These are phyloP conservation scores for Saksenaea vasiformis DNA, from an alignment of 371 early-diverging fungal genomes.

Conservation along the genomic window DNA sequence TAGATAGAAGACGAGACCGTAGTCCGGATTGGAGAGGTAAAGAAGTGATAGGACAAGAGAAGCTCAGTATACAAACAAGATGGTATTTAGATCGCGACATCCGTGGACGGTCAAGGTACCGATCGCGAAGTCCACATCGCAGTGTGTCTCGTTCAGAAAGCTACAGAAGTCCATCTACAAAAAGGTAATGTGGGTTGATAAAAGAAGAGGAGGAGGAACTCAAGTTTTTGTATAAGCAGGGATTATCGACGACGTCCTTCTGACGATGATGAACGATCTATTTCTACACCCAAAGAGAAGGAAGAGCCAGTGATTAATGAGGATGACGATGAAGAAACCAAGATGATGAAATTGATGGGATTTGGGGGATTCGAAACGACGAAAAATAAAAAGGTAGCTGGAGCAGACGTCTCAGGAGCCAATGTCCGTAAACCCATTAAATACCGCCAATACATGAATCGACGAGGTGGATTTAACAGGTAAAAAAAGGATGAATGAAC, in stretches of 20 bases:
- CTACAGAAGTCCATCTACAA: constrained; percentile 11
- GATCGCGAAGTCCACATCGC: constrained; percentile 2
- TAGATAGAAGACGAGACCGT: constrained; percentile 6
- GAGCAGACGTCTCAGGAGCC: constrained; percentile 67
- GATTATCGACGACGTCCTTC: constrained; percentile 12
- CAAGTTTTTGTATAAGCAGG: background rate
- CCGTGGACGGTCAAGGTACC: constrained; percentile 7
- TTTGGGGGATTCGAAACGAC: constrained; percentile 90
- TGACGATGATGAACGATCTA: constrained; percentile 2
- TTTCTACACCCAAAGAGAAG: constrained; percentile 3
- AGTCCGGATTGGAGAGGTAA: constrained; percentile 9
- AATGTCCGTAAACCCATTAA: constrained; percentile 77
- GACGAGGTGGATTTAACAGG: constrained; percentile 90
- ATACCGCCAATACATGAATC: constrained; percentile 96
- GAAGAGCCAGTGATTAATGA: constrained; percentile 21
- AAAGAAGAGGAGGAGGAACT: background rate
- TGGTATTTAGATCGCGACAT: constrained; percentile 9
- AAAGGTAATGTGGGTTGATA: background rate
- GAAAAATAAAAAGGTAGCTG: constrained; percentile 75
- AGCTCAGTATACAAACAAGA: no score
- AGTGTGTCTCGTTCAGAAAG: constrained; percentile 1
- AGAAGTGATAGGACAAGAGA: background rate
- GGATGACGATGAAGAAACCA: constrained; percentile 51
- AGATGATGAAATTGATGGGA: constrained; percentile 75
- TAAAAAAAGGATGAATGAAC: constrained; percentile 19